Conservation (phyloP, 306 rosid genomes). For the Pueraria montana region DNA sequence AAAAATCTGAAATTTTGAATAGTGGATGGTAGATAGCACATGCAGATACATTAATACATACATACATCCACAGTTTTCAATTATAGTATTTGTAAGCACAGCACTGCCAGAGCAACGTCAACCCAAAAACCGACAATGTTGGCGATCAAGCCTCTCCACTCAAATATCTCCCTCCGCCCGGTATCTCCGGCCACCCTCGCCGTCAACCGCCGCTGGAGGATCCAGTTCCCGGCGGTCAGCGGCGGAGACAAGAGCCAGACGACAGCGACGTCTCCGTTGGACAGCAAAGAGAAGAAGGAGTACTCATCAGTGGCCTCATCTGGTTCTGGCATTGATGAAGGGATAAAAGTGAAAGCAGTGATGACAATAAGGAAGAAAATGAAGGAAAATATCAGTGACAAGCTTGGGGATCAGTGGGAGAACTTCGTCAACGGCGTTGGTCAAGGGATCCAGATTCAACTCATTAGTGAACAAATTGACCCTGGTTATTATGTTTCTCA, state of each 20-base stretch:
- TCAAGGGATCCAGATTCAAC: slow-evolving; percentile 82
- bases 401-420: slow-evolving; percentile 83
- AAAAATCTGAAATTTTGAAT: too few species aligned
- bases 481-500: slow-evolving; percentile 57
- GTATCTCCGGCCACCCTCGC: slow-evolving; percentile 39
- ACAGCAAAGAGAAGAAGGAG: slow-evolving; percentile 48
- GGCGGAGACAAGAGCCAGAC: slow-evolving; percentile 62
- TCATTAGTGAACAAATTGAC: slow-evolving; percentile 76
- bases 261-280: slow-evolving; percentile 47
- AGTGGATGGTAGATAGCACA: too few species aligned
- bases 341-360: slow-evolving; percentile 69
- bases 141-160: slow-evolving; percentile 51
- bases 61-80: too few species aligned
- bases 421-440: slow-evolving; percentile 79
- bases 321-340: neutral
- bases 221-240: slow-evolving; percentile 65
- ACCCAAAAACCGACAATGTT: slow-evolving; percentile 45
- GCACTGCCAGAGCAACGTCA: too few species aligned
- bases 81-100: too few species aligned
- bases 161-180: slow-evolving; percentile 44
- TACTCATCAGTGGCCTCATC: slow-evolving; percentile 21
- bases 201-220: neutral
- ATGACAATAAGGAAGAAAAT: slow-evolving; percentile 80
- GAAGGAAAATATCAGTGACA: slow-evolving; percentile 73
- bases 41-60: too few species aligned